These are phyloP conservation scores for Rhizopus arrhizus DNA, from an alignment of 371 early-diverging fungal species.

Conservation along the genomic window DNA sequence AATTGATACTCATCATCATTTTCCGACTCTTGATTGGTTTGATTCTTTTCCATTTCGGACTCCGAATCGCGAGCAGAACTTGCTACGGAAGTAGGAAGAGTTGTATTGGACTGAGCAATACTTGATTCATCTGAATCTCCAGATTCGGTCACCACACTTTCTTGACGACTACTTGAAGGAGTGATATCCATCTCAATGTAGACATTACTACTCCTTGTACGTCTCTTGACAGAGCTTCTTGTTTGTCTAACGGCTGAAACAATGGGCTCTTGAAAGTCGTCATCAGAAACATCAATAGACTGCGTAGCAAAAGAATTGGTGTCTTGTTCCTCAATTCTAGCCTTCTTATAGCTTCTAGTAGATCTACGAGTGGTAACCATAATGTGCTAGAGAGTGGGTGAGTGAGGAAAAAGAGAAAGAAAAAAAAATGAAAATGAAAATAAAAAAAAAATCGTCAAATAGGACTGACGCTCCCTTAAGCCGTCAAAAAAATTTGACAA, in stretches of 20 bases:
- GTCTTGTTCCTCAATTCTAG: constrained; percentile 1
- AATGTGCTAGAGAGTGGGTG: background rate
- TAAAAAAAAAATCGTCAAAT: constrained; percentile 4
- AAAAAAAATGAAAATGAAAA: constrained; percentile 10
- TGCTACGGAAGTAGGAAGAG: background rate
- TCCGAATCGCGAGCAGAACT: background rate
- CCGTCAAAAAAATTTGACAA: background rate
- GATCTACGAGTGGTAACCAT: constrained; percentile 21
- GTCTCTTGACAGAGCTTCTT: background rate
- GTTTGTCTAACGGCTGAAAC: background rate
- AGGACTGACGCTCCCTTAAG: constrained; percentile 1
- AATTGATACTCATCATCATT: background rate
- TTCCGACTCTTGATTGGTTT: background rate
- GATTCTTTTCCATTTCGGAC: too few relatives aligned
- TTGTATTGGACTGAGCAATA: background rate
- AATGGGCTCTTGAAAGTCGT: constrained; percentile 17
- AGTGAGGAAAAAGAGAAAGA: background rate
- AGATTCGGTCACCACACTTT: background rate
- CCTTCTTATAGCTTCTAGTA: background rate
- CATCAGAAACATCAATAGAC: background rate
- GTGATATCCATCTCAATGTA: too few relatives aligned
- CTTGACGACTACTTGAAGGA: constrained; percentile 1
- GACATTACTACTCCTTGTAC: background rate
- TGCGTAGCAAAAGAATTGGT: background rate
- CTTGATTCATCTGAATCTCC: background rate